Evolutionary conservation across 1,284 basidiomycete genomes (phyloP).

Genomic region (Pascua guehoae): DNA sequence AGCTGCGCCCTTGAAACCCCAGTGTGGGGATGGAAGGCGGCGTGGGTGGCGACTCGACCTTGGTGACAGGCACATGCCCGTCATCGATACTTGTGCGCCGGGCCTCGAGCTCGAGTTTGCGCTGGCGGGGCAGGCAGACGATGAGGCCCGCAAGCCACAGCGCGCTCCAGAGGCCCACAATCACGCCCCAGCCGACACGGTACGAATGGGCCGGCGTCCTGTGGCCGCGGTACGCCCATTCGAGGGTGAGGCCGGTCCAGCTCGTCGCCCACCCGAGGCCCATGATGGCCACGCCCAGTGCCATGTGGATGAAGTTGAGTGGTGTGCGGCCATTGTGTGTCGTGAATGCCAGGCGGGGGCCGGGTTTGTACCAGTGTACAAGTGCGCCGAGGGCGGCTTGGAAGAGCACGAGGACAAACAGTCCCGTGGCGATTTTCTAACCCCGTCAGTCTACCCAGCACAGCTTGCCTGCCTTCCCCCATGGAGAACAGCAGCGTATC

Average conservation of each 20-base stretch:
- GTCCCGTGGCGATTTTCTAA: slow-evolving; percentile 56
- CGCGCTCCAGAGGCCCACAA: slow-evolving; percentile 14
- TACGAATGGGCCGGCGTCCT: neutral
- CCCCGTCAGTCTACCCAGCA: neutral
- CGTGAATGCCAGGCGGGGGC: neutral
- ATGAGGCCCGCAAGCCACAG: neutral
- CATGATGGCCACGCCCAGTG: neutral
- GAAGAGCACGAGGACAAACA: slow-evolving; percentile 57
- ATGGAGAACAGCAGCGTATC: no score
- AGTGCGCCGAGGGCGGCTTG: neutral
- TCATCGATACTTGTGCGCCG: no score
- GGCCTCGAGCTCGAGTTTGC: neutral
- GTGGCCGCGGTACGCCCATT: slow-evolving; percentile 2
- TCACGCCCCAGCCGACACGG: slow-evolving; percentile 10
- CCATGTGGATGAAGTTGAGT: slow-evolving; percentile 2
- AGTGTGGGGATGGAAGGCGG: no score
- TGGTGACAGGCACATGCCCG: no score
- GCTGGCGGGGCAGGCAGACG: slow-evolving; percentile 1
- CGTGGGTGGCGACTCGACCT: no score
- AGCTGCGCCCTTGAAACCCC: no score
- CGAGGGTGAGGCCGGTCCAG: slow-evolving; percentile 2
- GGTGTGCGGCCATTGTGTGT: neutral
- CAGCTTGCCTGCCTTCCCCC: no score
- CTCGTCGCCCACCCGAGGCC: slow-evolving; percentile 1
- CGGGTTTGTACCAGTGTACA: neutral